Evolutionary conservation across 768 basidiomycete species (phyloP).

Genomic region (Floccularia luteovirens): DNA sequence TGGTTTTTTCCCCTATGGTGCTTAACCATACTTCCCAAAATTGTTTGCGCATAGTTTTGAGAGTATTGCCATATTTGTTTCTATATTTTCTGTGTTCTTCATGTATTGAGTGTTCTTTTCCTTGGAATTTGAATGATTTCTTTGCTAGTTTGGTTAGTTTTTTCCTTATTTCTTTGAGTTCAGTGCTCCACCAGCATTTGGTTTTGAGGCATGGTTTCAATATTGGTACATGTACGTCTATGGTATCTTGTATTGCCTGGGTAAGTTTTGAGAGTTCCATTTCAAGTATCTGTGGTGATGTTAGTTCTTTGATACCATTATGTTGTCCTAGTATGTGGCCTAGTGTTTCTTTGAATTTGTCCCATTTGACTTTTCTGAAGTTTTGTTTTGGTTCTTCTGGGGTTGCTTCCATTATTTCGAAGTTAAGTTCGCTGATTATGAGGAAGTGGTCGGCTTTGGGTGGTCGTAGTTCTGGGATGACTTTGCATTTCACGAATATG

Average conservation of each 20-base stretch:
- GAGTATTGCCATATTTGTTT: slow-evolving; percentile 11
- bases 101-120: slow-evolving; percentile 12
- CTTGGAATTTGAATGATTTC: slow-evolving; percentile 2
- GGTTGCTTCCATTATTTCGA: slow-evolving; percentile 1
- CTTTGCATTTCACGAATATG: slow-evolving; percentile 17
- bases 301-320: neutral
- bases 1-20: slow-evolving; percentile 1
- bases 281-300: neutral
- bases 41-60: slow-evolving; percentile 11
- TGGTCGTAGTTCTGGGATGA: slow-evolving; percentile 8
- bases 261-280: neutral
- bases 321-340: neutral
- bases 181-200: slow-evolving; percentile 4
- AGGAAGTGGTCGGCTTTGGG: slow-evolving; percentile 32
- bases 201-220: slow-evolving; percentile 3
- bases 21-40: slow-evolving; percentile 22
- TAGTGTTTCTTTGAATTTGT: neutral
- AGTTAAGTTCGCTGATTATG: slow-evolving; percentile 19
- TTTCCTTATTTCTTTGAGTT: slow-evolving; percentile 12
- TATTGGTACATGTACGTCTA: neutral
- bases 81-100: slow-evolving; percentile 4
- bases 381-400: neutral
- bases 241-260: neutral
- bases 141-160: slow-evolving; percentile 9
- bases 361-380: neutral